These are phyloP conservation scores for Dryas drummondii DNA, from an alignment of 306 rosid genomes.

Conservation along the genomic window DNA sequence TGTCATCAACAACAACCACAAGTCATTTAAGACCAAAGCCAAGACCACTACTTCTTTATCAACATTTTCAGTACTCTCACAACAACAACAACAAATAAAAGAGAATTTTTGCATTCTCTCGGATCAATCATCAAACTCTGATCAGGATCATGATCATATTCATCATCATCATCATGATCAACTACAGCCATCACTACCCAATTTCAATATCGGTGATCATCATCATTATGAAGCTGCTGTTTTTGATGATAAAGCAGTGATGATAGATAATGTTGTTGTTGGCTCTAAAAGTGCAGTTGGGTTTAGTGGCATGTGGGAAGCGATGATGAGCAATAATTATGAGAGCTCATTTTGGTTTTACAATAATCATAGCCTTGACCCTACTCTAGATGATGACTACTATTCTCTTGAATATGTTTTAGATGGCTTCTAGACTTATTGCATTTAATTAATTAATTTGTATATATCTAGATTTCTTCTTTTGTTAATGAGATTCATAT, in stretches of 20 bases:
- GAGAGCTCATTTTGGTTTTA: conserved; percentile 31
- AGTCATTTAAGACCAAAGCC: conserved; percentile 20
- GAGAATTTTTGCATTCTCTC: neutral
- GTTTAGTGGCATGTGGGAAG: conserved; percentile 19
- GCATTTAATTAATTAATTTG: neutral
- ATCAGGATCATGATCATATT: neutral
- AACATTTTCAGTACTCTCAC: too few species aligned
- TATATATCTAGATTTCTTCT: too few species aligned
- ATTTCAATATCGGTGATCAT: neutral
- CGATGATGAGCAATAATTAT: conserved; percentile 1
- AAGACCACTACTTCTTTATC: neutral
- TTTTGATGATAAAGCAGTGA: conserved; percentile 3
- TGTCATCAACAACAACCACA: neutral
- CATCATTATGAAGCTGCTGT: neutral
- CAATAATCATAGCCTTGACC: conserved; percentile 6
- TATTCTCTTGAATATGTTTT: conserved; percentile 24
- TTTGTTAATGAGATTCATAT: too few species aligned
- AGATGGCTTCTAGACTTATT: conserved; percentile 25
- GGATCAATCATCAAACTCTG: neutral
- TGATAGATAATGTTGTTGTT: neutral
- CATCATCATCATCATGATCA: neutral
- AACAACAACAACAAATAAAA: neutral
- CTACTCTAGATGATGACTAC: conserved; percentile 19
- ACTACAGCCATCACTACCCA: neutral
- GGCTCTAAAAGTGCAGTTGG: neutral